Evolutionary conservation across 2,329 filamentous ascomycete species (phyloP).

Genomic region (Colletotrichum theobromicola): DNA sequence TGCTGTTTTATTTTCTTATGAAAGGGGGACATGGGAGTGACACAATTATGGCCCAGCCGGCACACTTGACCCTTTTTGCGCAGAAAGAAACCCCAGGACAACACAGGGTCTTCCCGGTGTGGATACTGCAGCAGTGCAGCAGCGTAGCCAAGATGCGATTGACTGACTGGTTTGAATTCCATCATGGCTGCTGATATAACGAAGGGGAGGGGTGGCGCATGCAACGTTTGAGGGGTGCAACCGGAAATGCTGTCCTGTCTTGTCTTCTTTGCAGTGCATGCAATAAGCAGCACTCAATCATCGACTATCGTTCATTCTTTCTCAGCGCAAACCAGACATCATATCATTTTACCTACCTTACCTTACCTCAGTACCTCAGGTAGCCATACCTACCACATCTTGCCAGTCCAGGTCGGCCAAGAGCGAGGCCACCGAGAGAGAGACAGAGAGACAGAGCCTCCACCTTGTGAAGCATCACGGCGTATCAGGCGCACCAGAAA

Average conservation of each 20-base stretch:
- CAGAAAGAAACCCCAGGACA: background rate
- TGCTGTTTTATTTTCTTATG: conserved; percentile 21
- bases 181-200: background rate
- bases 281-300: background rate
- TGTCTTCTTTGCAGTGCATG: background rate
- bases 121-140: background rate
- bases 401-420: too few species aligned
- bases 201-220: background rate
- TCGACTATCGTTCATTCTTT: background rate
- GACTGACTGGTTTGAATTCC: background rate
- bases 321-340: background rate
- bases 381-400: background rate
- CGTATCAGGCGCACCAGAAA: conserved; percentile 10
- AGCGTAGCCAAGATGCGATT: background rate
- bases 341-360: too few species aligned
- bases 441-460: background rate
- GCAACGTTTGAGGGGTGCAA: background rate
- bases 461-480: conserved; percentile 11
- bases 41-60: conserved; percentile 18
- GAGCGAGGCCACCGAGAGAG: background rate
- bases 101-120: background rate
- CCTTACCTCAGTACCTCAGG: background rate
- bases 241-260: background rate
- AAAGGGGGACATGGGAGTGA: conserved; percentile 21
- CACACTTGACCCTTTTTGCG: conserved; percentile 4